Evolutionary conservation across 805 yeast genomes (phyloP).

Genomic region (Wickerhamiella sergipiensis): DNA sequence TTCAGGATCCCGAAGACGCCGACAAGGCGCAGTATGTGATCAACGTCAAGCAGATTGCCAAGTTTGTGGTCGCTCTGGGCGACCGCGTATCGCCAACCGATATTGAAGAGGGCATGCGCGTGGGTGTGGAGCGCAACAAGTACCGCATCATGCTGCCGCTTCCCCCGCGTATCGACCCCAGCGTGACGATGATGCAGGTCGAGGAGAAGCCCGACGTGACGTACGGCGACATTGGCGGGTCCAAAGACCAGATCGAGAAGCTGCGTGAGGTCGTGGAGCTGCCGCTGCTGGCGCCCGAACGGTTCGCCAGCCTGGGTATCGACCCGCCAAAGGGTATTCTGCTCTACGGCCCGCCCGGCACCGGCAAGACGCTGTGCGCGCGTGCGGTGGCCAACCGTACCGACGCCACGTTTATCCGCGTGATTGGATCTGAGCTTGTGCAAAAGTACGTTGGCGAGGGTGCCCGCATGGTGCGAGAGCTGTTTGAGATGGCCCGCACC

Average conservation of each 20-base stretch:
- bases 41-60: conserved; percentile 95
- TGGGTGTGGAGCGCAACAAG: conserved; percentile 95
- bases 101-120: conserved; percentile 99
- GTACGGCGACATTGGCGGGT: conserved; percentile 95
- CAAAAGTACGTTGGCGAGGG: conserved; percentile 99
- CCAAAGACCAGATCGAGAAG: conserved; percentile 96
- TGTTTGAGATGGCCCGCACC: conserved; percentile 97
- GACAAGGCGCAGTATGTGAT: conserved; percentile 87
- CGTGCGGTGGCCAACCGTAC: conserved; percentile 99
- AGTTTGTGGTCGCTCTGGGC: conserved; percentile 91
- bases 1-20: conserved; percentile 36
- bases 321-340: conserved; percentile 98
- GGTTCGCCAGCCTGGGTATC: conserved; percentile 91
- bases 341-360: conserved; percentile 96
- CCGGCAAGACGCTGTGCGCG: conserved; percentile 96
- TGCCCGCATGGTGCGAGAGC: conserved; percentile 97
- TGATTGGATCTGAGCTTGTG: conserved; percentile 94
- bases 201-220: conserved; percentile 99
- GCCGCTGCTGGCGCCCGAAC: conserved; percentile 87
- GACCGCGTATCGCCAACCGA: conserved; percentile 97
- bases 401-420: conserved; percentile 96
- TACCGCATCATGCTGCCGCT: conserved; percentile 94
- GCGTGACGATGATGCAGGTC: conserved; percentile 99
- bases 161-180: conserved; percentile 96
- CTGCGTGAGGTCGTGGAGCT: conserved; percentile 91